Conservation (phyloP, 257 asterid genomes). For the Forsythia viridissima region DNA sequence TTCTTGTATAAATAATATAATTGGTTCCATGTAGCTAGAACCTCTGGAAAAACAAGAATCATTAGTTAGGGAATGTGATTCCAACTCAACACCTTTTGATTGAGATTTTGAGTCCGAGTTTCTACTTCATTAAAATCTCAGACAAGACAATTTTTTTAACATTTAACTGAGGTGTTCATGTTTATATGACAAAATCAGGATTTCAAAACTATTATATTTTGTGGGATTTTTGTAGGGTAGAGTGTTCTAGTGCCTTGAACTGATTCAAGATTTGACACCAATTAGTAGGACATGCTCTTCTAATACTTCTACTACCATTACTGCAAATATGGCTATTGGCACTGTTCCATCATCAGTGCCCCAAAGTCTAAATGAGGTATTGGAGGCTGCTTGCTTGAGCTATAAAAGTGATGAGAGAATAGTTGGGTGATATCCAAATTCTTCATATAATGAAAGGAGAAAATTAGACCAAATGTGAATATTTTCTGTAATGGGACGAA, state of each 20-base stretch:
- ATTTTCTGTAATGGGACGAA: not conserved
- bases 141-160: not conserved
- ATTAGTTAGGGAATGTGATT: too few species aligned
- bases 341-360: conserved; percentile 29
- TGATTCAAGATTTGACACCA: conserved; percentile 59
- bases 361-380: conserved; percentile 64
- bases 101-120: too few species aligned
- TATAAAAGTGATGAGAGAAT: conserved; percentile 50
- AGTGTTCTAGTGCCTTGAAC: conserved; percentile 56
- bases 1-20: too few species aligned
- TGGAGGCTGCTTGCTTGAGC: conserved; percentile 66
- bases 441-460: conserved; percentile 58
- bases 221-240: conserved; percentile 52
- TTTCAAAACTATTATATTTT: too few species aligned
- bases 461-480: conserved; percentile 38
- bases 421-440: conserved; percentile 24
- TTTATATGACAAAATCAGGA: too few species aligned
- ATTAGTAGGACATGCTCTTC: conserved; percentile 24
- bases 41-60: too few species aligned
- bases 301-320: not conserved
- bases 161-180: too few species aligned
- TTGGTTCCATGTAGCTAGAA: too few species aligned
- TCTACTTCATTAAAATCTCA: conserved; percentile 21
- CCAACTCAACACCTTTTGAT: too few species aligned
- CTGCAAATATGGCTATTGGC: conserved; percentile 21